Percentiles rank a stretch among this genome's conserved stretches.
Evolutionary conservation across 140 eudicot genomes (phyloP).

Genomic region (Stevia rebaudiana): DNA sequence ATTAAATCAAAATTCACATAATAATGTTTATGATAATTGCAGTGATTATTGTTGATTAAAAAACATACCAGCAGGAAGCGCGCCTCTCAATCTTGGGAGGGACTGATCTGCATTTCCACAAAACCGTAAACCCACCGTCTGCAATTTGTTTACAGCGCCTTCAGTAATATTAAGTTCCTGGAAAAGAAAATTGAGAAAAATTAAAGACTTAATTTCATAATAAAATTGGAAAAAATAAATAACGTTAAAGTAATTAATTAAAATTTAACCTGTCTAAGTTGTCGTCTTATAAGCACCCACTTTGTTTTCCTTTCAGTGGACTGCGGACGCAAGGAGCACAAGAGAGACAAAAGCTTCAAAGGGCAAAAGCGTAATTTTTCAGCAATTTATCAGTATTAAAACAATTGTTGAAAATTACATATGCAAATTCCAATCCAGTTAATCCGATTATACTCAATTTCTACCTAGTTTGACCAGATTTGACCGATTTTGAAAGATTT

Average conservation of each 20-base stretch:
- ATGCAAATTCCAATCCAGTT: no score
- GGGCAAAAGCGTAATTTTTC: slow-evolving; percentile 11
- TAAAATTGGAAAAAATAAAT: neutral
- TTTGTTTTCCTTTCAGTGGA: slow-evolving; percentile 81
- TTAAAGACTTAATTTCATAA: neutral
- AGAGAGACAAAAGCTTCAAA: slow-evolving; percentile 75
- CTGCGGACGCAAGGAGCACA: slow-evolving; percentile 86
- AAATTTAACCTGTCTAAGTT: slow-evolving; percentile 73
- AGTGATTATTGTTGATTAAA: neutral
- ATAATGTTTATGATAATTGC: neutral
- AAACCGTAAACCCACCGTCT: slow-evolving; percentile 80
- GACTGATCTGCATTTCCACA: slow-evolving; percentile 87
- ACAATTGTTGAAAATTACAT: no score
- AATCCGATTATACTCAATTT: no score
- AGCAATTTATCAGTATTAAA: neutral
- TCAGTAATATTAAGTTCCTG: slow-evolving; percentile 88
- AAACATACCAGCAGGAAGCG: slow-evolving; percentile 82
- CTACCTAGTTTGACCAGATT: no score
- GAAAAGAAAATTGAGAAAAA: neutral
- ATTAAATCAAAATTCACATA: slow-evolving; percentile 9
- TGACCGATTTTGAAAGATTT: no score
- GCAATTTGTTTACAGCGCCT: slow-evolving; percentile 78
- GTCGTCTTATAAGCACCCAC: slow-evolving; percentile 91
- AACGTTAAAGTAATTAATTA: neutral
- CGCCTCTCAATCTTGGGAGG: slow-evolving; percentile 90